Percentiles rank a stretch among this genome's conserved stretches.
Evolutionary conservation across 1,284 basidiomycete species (phyloP).

Genomic region (Ganoderma leucocontextum): DNA sequence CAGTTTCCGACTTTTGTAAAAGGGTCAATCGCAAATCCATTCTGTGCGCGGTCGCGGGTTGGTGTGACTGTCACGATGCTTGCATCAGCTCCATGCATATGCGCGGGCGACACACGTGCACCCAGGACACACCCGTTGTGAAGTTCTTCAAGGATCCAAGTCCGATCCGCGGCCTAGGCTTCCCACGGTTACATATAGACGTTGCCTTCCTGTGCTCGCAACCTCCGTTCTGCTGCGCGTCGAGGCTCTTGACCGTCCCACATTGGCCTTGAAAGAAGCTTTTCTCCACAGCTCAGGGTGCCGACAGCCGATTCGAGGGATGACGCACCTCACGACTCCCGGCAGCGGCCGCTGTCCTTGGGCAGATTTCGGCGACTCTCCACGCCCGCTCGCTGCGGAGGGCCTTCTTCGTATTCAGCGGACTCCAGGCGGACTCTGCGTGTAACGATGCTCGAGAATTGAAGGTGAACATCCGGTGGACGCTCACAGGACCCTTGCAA

Average conservation of each 20-base stretch:
- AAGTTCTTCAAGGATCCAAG: not conserved
- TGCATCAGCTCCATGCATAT: not conserved
- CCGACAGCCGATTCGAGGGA: not conserved
- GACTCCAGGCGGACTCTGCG: not conserved
- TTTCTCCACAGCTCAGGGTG: not conserved
- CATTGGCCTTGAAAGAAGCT: not conserved
- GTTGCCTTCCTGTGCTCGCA: not conserved
- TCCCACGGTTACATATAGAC: not conserved
- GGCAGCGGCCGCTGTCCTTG: not conserved
- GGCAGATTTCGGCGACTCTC: not conserved
- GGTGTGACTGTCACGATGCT: not conserved
- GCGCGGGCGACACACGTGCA: not conserved
- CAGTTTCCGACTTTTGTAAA: too few species aligned
- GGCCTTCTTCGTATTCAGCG: not conserved
- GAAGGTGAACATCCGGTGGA: not conserved
- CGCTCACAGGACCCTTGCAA: conserved; percentile 3
- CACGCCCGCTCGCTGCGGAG: not conserved
- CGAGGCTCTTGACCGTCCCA: not conserved
- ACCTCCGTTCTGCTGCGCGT: not conserved
- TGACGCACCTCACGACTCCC: not conserved
- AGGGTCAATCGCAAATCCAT: not conserved
- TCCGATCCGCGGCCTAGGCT: not conserved
- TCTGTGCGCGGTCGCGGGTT: not conserved
- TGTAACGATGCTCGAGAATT: not conserved
- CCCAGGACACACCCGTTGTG: not conserved